Evolutionary conservation across 768 basidiomycete genomes (phyloP).

Genomic region (Megacollybia marginata): DNA sequence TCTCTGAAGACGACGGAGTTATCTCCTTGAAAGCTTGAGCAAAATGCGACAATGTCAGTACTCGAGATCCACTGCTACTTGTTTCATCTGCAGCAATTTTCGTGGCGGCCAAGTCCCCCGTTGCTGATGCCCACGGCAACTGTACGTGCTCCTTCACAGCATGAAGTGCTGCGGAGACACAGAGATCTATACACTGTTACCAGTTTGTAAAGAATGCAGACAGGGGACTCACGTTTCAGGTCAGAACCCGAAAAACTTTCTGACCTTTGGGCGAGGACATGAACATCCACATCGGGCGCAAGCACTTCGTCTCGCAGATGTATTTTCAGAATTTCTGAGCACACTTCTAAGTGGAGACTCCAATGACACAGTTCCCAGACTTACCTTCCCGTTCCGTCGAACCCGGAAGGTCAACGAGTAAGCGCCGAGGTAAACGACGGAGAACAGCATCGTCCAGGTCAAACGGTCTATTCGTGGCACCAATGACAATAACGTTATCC

Average conservation of each 20-base stretch:
- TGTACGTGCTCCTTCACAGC: constrained; percentile 80
- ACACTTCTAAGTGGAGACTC: neutral
- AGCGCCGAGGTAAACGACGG: constrained; percentile 76
- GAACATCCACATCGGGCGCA: constrained; percentile 54
- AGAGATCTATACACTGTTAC: constrained; percentile 53
- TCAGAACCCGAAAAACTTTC: constrained; percentile 92
- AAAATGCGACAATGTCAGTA: constrained; percentile 61
- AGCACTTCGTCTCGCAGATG: constrained; percentile 76
- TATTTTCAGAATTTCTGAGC: constrained; percentile 79
- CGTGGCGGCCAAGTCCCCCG: neutral
- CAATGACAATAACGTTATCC: constrained; percentile 82
- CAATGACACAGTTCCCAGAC: constrained; percentile 9
- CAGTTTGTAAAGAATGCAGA: neutral
- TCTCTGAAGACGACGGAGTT: constrained; percentile 82
- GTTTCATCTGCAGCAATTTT: neutral
- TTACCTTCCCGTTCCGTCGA: constrained; percentile 78
- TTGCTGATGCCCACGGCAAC: constrained; percentile 60
- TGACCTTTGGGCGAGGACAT: constrained; percentile 58
- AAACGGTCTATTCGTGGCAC: constrained; percentile 89
- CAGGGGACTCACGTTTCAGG: constrained; percentile 67
- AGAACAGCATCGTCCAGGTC: constrained; percentile 90
- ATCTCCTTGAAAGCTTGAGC: constrained; percentile 82
- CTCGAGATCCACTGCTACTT: constrained; percentile 19
- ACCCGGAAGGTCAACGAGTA: constrained; percentile 86
- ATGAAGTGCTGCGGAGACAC: constrained; percentile 87